These are phyloP conservation scores for Terfezia boudieri DNA, from an alignment of 495 filamentous ascomycete species.

Conservation along the genomic window DNA sequence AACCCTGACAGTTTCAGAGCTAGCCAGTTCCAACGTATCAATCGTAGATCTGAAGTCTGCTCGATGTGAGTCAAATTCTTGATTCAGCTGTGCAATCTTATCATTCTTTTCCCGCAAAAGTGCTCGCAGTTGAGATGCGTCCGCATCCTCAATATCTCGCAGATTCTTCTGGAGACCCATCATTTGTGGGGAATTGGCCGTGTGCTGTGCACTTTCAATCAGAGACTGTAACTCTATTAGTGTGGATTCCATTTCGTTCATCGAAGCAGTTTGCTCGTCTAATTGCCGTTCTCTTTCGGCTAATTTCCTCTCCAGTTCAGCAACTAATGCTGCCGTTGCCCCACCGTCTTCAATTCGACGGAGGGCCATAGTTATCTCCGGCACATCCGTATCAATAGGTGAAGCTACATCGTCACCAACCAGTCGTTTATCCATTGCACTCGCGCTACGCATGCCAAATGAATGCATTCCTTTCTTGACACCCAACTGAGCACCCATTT, in stretches of 20 bases:
- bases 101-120: constrained; percentile 89
- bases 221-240: constrained; percentile 51
- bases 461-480: constrained; percentile 14
- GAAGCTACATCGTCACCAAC: neutral
- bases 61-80: constrained; percentile 85
- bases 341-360: neutral
- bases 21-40: constrained; percentile 87
- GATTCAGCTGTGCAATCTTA: constrained; percentile 72
- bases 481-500: constrained; percentile 10
- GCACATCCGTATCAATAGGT: neutral
- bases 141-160: constrained; percentile 44
- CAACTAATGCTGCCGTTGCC: neutral
- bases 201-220: constrained; percentile 24
- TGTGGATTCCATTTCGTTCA: constrained; percentile 69
- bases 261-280: constrained; percentile 55
- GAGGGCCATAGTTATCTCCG: neutral
- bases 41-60: constrained; percentile 94
- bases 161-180: constrained; percentile 19
- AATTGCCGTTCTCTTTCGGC: constrained; percentile 71
- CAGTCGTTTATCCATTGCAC: constrained; percentile 14
- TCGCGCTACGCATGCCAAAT: constrained; percentile 6
- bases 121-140: constrained; percentile 52
- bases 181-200: neutral
- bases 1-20: constrained; percentile 90
- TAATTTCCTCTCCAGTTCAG: constrained; percentile 41